Percentiles rank a stretch among this genome's conserved stretches.
Evolutionary conservation across 164 flowering plant genomes (phyloP).

Genomic region (Aristolochia californica): DNA sequence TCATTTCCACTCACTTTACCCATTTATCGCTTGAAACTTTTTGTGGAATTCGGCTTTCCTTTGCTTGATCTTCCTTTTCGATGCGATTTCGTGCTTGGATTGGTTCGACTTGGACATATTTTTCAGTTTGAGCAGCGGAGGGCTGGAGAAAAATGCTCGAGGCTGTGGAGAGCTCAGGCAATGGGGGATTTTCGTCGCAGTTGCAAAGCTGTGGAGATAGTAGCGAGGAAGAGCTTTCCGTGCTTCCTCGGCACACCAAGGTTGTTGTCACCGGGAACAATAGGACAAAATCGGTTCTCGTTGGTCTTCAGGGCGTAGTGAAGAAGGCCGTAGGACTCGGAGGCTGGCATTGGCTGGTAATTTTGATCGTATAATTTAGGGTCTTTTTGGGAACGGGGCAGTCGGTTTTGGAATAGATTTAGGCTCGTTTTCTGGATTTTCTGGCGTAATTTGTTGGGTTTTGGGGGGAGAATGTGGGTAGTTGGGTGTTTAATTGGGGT

Average conservation of each 20-base stretch:
- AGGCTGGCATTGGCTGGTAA: slow-evolving; percentile 98
- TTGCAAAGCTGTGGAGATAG: slow-evolving; percentile 31
- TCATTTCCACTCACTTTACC: slow-evolving; percentile 5
- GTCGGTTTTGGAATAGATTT: slow-evolving; percentile 1
- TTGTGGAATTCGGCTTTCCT: slow-evolving; percentile 20
- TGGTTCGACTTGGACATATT: slow-evolving; percentile 3
- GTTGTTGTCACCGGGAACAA: slow-evolving; percentile 76
- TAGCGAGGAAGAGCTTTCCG: slow-evolving; percentile 70
- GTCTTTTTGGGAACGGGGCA: background rate
- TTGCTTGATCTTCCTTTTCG: slow-evolving; percentile 32
- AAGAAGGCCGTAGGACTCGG: slow-evolving; percentile 84
- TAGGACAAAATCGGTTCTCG: slow-evolving; percentile 70
- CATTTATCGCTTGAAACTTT: background rate
- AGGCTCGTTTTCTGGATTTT: background rate
- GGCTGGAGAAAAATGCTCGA: slow-evolving; percentile 34
- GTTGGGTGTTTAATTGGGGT: background rate
- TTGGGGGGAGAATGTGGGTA: background rate
- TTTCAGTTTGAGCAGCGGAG: background rate
- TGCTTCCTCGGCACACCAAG: slow-evolving; percentile 69
- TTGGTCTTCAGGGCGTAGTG: slow-evolving; percentile 69
- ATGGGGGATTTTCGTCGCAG: slow-evolving; percentile 37
- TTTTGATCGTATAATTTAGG: slow-evolving; percentile 6
- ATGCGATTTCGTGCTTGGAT: slow-evolving; percentile 15
- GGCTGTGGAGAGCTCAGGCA: slow-evolving; percentile 43
- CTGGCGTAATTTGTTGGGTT: background rate